Conservation (phyloP, 306 rosid genomes). For the Cucumis melo region DNA sequence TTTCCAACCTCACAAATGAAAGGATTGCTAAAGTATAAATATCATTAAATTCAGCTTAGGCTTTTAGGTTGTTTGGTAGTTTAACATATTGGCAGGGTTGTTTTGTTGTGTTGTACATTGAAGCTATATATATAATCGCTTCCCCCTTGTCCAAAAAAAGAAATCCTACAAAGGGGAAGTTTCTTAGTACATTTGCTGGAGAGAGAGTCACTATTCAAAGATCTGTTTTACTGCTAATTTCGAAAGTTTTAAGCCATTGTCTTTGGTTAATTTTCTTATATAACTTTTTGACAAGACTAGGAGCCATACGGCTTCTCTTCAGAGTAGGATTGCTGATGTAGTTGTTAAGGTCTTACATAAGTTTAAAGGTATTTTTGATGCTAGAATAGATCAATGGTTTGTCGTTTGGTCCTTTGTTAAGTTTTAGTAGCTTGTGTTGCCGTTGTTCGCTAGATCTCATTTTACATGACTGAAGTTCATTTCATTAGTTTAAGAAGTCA, state of each 20-base stretch:
- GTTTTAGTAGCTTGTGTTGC: too few relatives aligned
- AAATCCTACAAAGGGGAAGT: background rate
- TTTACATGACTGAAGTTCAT: background rate
- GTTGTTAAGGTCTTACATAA: background rate
- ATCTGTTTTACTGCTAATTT: background rate
- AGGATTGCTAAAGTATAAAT: too few relatives aligned
- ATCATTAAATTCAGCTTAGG: too few relatives aligned
- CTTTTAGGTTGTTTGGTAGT: background rate
- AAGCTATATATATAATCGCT: background rate
- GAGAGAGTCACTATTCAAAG: background rate
- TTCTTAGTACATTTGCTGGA: background rate
- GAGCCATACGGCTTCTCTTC: background rate
- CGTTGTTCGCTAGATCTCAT: background rate
- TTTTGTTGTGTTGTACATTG: background rate
- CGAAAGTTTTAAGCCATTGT: background rate
- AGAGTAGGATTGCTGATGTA: background rate
- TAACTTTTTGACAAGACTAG: background rate
- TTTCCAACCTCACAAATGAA: too few relatives aligned
- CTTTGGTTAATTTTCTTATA: background rate
- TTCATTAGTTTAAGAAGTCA: background rate
- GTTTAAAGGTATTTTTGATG: background rate
- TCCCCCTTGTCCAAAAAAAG: background rate
- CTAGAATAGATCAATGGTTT: background rate
- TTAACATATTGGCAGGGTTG: background rate
- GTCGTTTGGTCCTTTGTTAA: background rate